phyloP scores from a whole-genome alignment of 345 rosid genomes.

The Anacardium occidentale region DNA sequence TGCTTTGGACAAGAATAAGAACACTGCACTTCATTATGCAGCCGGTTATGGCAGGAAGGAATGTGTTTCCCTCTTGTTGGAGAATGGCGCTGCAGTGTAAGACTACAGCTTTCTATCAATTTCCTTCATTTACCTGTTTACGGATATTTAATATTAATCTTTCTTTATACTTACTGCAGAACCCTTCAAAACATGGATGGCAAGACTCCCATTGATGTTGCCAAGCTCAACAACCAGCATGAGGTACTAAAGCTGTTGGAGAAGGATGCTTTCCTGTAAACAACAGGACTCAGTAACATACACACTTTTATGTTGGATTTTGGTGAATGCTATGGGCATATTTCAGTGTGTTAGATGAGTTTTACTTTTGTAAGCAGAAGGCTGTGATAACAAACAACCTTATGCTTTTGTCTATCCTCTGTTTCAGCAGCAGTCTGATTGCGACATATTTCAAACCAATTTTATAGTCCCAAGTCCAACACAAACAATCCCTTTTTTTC shows the following conservation, averaged over 20 bases:
- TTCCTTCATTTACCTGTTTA: background rate
- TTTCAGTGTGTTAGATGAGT: slow-evolving; percentile 17
- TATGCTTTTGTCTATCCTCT: background rate
- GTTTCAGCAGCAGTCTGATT: background rate
- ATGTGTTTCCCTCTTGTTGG: slow-evolving; percentile 85
- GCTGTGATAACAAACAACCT: background rate
- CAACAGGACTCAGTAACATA: background rate
- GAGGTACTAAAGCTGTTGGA: slow-evolving; percentile 90
- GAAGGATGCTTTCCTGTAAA: slow-evolving; percentile 92
- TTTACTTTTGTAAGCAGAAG: background rate
- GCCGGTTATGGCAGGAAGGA: slow-evolving; percentile 98
- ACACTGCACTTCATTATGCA: slow-evolving; percentile 94
- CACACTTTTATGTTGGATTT: slow-evolving; percentile 14
- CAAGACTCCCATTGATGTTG: slow-evolving; percentile 95
- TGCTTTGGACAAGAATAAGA: slow-evolving; percentile 93
- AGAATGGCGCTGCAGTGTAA: slow-evolving; percentile 98
- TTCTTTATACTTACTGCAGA: slow-evolving; percentile 31
- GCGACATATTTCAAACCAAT: background rate
- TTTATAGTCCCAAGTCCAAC: background rate
- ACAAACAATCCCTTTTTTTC: slow-evolving; percentile 1
- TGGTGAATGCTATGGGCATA: slow-evolving; percentile 14
- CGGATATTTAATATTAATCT: background rate
- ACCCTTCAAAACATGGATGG: slow-evolving; percentile 96
- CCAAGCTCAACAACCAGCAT: slow-evolving; percentile 87
- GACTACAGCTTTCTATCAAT: slow-evolving; percentile 22